phyloP scores from a whole-genome alignment of 2,329 filamentous ascomycete genomes.

The Elsinoe batatas region DNA sequence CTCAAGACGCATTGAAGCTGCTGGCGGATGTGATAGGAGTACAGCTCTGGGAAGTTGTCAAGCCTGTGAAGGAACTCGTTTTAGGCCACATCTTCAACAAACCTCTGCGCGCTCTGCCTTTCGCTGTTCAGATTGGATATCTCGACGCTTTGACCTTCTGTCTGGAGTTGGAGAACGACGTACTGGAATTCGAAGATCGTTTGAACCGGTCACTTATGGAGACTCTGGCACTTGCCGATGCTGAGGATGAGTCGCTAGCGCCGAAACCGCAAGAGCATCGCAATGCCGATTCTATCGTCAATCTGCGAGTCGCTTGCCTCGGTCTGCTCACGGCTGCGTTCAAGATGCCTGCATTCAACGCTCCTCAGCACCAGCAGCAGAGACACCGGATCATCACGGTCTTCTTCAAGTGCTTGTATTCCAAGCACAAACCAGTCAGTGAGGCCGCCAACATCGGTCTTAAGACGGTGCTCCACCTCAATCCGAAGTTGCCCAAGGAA shows the following conservation, averaged over 20 bases:
- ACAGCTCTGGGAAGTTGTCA: conserved; percentile 78
- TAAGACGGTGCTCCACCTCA: conserved; percentile 76
- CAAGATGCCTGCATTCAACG: conserved; percentile 82
- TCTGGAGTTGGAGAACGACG: conserved; percentile 76
- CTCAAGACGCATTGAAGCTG: conserved; percentile 68
- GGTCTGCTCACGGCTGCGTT: conserved; percentile 88
- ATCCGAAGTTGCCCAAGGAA: conserved; percentile 88
- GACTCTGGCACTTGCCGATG: conserved; percentile 85
- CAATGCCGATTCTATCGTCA: conserved; percentile 90
- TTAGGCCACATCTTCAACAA: conserved; percentile 93
- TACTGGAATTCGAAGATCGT: conserved; percentile 85
- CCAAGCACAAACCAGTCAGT: conserved; percentile 82
- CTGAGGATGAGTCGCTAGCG: conserved; percentile 82
- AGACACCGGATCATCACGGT: conserved; percentile 67
- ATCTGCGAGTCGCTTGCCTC: conserved; percentile 84
- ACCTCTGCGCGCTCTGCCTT: conserved; percentile 82
- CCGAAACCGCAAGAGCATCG: conserved; percentile 90
- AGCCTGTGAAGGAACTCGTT: conserved; percentile 80
- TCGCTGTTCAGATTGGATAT: conserved; percentile 91
- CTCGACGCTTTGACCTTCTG: conserved; percentile 97
- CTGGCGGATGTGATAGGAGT: conserved; percentile 69
- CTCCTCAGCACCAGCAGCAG: conserved; percentile 52
- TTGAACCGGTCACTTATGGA: conserved; percentile 86
- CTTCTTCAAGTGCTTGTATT: conserved; percentile 97
- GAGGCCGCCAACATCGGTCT: conserved; percentile 87